Conservation (phyloP, 441 rosid genomes). For the Populus trichocarpa region DNA sequence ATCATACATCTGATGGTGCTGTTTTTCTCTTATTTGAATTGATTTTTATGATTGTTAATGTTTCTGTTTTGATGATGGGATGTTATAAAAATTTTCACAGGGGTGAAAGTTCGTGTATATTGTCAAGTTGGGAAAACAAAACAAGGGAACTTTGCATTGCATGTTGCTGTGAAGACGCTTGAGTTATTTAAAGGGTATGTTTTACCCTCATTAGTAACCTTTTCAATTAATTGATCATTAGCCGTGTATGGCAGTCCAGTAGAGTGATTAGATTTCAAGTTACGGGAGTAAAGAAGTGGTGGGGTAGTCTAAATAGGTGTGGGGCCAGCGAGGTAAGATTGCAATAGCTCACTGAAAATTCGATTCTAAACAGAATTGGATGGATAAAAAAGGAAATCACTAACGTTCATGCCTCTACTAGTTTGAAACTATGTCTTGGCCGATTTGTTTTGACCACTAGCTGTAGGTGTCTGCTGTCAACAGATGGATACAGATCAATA, state of each 20-base stretch:
- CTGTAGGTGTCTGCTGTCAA: neutral
- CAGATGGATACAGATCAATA: neutral
- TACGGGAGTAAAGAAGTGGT: neutral
- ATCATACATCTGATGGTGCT: conserved; percentile 87
- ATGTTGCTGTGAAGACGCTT: conserved; percentile 86
- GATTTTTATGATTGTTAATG: neutral
- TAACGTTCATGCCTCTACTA: neutral
- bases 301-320: neutral
- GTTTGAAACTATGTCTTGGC: neutral
- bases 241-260: neutral
- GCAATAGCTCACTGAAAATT: neutral
- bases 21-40: neutral
- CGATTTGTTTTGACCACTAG: neutral
- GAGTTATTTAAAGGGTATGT: conserved; percentile 82
- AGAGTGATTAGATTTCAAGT: neutral
- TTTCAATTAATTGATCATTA: conserved; percentile 10
- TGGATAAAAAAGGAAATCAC: neutral
- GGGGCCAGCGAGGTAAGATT: neutral
- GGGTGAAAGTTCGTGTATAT: conserved; percentile 82
- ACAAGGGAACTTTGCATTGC: conserved; percentile 86
- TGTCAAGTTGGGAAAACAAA: conserved; percentile 85
- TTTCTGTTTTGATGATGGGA: conserved; percentile 6
- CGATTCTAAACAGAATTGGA: neutral
- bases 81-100: conserved; percentile 31
- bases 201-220: conserved; percentile 13